Evolutionary conservation across 768 basidiomycete genomes (phyloP), one percentile per base, ranked within the genome.

Genomic region (Tulasnella sp.): DNA sequence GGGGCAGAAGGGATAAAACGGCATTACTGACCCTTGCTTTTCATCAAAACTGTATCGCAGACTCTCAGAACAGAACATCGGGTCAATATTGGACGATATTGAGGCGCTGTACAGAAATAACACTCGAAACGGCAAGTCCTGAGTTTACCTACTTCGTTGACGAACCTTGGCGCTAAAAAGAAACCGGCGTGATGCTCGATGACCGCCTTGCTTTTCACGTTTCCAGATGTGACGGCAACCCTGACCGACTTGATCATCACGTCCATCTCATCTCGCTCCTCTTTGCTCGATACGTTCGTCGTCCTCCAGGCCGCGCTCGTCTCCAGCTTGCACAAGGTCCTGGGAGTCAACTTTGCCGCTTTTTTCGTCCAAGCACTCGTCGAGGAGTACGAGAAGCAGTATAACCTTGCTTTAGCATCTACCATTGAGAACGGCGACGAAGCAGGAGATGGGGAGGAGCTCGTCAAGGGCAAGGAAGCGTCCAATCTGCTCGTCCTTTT

Each of bases 21-120:
- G n/a, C 44, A n/a, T 4, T 35, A 17, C 14, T 39, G 12, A n/a
- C 26, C 29, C 42, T 39, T 41, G 22, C n/a, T 32, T 22, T 42
- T 35, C 17, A 40, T 37, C 52, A 69, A 47, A 40, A 35, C 62
- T 70, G 1, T 39, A 11, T 75, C 52, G 44, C 75, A 95, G 94
- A 75, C 85, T 96, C 88, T 93, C 90, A 75, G 95, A 98, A 79
- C 90, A 90, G 78, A 97, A 95, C 74, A 89, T 96, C 71, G 82
- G 85, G 2, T 84, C 86, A 0, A 91, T 96, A 34, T 77, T 95
- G 19, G 86, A 86, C 52, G 85, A 86, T 42, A 81, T 95, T 16
- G 94, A 95, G 77, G 87, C 85, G 3, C 78, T 92, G 12, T 96
- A 95, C 78, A 84, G 91, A 68, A 86, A 87, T 34, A 81, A 94